Conservation (phyloP, 495 filamentous ascomycete genomes). For the Aspergillus incahuasiensis region DNA sequence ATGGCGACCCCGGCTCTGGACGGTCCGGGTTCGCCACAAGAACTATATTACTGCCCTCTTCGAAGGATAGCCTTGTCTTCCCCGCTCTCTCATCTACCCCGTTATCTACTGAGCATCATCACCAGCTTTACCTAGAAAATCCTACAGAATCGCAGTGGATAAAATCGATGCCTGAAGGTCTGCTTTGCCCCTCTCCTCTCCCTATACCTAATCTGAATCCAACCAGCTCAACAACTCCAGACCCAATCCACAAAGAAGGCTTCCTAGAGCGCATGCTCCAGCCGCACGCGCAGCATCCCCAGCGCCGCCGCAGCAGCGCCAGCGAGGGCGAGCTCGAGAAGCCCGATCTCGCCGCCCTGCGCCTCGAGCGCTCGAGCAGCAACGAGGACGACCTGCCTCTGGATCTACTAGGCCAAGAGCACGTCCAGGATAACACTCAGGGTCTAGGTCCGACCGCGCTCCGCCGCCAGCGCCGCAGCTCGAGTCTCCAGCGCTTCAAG, state of each 20-base stretch:
- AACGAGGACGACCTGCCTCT: background rate
- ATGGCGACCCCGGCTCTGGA: background rate
- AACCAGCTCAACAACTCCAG: no score
- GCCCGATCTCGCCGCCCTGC: background rate
- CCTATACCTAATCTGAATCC: no score
- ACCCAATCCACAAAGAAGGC: conserved; percentile 8
- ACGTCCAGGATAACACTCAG: background rate
- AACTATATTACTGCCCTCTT: background rate
- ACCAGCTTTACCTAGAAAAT: no score
- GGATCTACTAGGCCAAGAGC: background rate
- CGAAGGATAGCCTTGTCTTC: background rate
- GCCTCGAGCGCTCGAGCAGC: background rate
- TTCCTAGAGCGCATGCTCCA: conserved; percentile 12
- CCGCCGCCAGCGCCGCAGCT: background rate
- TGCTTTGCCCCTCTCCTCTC: background rate
- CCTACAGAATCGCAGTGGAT: background rate
- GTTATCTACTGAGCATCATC: background rate
- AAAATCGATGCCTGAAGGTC: conserved; percentile 5
- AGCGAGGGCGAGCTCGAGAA: background rate
- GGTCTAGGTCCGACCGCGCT: background rate
- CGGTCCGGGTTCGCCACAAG: conserved; percentile 1
- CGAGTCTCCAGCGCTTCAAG: conserved; percentile 7
- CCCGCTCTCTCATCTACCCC: background rate
- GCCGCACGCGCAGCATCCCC: background rate
- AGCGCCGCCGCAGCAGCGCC: background rate